Evolutionary conservation across 2,329 filamentous ascomycete genomes (phyloP), one percentile per base, ranked within the genome.

Genomic region (Ilyonectria sp.): DNA sequence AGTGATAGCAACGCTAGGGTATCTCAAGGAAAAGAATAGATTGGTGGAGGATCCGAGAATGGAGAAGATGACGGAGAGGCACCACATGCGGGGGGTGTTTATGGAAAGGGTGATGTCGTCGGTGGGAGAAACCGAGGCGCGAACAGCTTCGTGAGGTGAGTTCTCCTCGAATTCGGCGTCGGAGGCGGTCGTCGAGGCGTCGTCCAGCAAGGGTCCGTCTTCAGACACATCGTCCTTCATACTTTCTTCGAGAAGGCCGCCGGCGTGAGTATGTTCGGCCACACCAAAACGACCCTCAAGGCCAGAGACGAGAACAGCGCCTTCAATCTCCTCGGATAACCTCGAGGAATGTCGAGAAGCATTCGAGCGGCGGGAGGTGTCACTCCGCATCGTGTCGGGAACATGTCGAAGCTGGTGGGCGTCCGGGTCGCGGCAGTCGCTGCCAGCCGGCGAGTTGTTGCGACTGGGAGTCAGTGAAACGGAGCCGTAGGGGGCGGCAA

Each of bases 61-160:
- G 9, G 93, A 91, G 79, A 96, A 96, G 10, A 96, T 77, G 40
- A 93, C 86, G n/a, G 93, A 94, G 19, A 96, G 80, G 35, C 86
- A 86, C 94, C 93, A 96, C 93, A 96, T 96, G 60, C 94, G 93
- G 43, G 93, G 93, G 6, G 93, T 95, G 80, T 93, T 94, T 77
- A 96, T 94, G 9, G 93, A 95, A n/a, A 95, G 82, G 3, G 89
- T 86, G 17, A 87, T 90, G 76, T 96, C 90, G 81, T 96, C 93
- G 35, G 89, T 91, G 4, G 93, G 90, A 13, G 92, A 86, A 8
- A 96, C 93, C 0, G 93, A 94, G 50, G 93, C 93, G 64, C 93
- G 90, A 43, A 96, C 94, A 78, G 94, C 91, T 52, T 93, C 85
- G 78, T 95, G 94, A 11, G 91, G 91, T 0, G 92, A 94, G 79